Conservation (phyloP, 1,284 basidiomycete species). For the Takashimella tepidaria region DNA sequence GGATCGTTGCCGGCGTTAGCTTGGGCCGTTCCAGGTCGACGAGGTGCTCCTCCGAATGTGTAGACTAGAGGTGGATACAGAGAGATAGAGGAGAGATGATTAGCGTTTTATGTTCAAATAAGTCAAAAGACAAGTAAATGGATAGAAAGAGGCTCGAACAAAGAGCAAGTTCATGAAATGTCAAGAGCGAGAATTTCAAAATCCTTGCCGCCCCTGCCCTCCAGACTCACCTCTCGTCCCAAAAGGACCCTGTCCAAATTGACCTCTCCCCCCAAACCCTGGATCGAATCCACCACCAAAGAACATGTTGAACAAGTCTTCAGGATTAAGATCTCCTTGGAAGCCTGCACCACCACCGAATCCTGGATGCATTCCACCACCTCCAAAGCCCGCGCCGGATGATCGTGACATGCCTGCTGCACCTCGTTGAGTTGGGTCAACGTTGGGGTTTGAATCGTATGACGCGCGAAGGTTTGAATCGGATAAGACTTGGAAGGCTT, state of each 20-base stretch:
- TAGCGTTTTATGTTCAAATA: no score
- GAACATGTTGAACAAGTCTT: conserved; percentile 99
- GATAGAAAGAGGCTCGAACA: no score
- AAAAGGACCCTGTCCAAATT: conserved; percentile 51
- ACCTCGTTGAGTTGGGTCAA: conserved; percentile 82
- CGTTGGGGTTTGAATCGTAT: conserved; percentile 78
- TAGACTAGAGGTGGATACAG: conserved; percentile 35
- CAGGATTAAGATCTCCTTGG: conserved; percentile 84
- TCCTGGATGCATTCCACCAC: conserved; percentile 40
- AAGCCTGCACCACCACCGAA: conserved; percentile 55
- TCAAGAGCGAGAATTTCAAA: not conserved
- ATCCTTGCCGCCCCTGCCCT: not conserved
- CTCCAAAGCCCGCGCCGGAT: conserved; percentile 52
- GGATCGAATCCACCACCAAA: conserved; percentile 65
- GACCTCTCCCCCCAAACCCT: conserved; percentile 51
- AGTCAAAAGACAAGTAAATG: no score
- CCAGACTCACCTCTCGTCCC: conserved; percentile 36
- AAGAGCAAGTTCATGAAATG: not conserved
- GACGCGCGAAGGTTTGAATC: conserved; percentile 87
- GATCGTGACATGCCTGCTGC: conserved; percentile 54
- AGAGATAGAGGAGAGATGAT: no score
- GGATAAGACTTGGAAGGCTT: conserved; percentile 92
- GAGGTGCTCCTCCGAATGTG: conserved; percentile 52
- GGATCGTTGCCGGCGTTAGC: conserved; percentile 48
- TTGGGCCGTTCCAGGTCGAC: conserved; percentile 24